A percentile compares a stretch with the other conserved stretches of the same genome.
Evolutionary conservation across 2,329 filamentous ascomycete genomes (phyloP).

Genomic region (Amesomyces nigricolor): DNA sequence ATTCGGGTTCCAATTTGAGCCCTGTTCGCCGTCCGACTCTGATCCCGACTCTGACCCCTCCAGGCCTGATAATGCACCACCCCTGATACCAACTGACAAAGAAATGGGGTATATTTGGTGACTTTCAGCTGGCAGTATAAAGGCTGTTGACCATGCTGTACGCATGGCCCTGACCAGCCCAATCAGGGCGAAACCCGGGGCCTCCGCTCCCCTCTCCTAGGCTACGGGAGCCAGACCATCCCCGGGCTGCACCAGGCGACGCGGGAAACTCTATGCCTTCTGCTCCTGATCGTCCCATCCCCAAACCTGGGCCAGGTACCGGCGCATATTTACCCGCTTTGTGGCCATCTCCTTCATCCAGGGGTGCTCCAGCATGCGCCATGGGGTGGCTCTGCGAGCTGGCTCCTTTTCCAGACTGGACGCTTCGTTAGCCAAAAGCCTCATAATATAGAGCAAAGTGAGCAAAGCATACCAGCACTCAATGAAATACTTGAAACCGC

Average conservation of each 20-base stretch:
- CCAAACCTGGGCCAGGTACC: slow-evolving; percentile 93
- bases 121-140: too few relatives aligned
- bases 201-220: not conserved
- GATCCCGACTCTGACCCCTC: too few relatives aligned
- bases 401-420: slow-evolving; percentile 88
- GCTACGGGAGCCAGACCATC: not conserved
- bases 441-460: not conserved
- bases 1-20: too few relatives aligned
- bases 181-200: too few relatives aligned
- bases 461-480: slow-evolving; percentile 80
- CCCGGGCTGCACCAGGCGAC: not conserved
- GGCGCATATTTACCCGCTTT: slow-evolving; percentile 96
- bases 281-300: slow-evolving; percentile 70
- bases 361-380: slow-evolving; percentile 98
- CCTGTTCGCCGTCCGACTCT: too few relatives aligned
- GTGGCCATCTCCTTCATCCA: slow-evolving; percentile 97
- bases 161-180: too few relatives aligned
- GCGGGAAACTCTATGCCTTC: slow-evolving; percentile 13
- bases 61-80: too few relatives aligned
- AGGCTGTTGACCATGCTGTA: too few relatives aligned
- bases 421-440: not conserved
- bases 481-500: slow-evolving; percentile 98
- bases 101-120: too few relatives aligned
- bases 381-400: slow-evolving; percentile 79
- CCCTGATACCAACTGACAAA: too few relatives aligned